Conservation (phyloP, 2,329 filamentous ascomycete species). For the Pestalotiopsis sp. region DNA sequence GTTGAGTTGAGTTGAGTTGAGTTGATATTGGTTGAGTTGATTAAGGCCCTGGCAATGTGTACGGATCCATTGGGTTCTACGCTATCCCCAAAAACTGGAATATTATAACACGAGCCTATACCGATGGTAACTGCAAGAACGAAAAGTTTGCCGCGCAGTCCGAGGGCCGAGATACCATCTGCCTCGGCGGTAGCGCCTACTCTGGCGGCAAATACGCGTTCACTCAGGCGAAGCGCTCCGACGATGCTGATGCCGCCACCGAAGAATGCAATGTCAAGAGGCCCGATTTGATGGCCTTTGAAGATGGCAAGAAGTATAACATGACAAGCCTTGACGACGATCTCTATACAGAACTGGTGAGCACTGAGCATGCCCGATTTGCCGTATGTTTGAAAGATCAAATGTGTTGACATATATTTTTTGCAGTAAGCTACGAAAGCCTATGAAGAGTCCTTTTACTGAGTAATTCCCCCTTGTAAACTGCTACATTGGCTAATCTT, state of each 20-base stretch:
- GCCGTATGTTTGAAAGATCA: not conserved
- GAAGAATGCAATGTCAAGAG: not conserved
- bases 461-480: not conserved
- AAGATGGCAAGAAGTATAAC: conserved; percentile 2
- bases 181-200: not conserved
- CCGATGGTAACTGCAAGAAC: conserved; percentile 6
- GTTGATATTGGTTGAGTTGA: too few species aligned
- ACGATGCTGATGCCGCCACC: not conserved
- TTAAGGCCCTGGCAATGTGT: conserved; percentile 7
- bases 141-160: not conserved
- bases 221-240: not conserved
- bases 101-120: not conserved
- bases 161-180: not conserved
- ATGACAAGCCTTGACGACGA: not conserved
- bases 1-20: too few species aligned
- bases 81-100: conserved; percentile 5
- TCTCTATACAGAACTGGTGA: not conserved
- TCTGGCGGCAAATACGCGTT: conserved; percentile 7
- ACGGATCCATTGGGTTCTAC: not conserved
- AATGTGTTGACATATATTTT: not conserved
- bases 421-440: not conserved
- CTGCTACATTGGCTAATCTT: not conserved
- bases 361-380: not conserved
- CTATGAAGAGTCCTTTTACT: not conserved
- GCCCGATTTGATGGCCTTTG: not conserved